phyloP scores from a whole-genome alignment of 768 basidiomycete genomes.

The Filobasidium floriforme region DNA sequence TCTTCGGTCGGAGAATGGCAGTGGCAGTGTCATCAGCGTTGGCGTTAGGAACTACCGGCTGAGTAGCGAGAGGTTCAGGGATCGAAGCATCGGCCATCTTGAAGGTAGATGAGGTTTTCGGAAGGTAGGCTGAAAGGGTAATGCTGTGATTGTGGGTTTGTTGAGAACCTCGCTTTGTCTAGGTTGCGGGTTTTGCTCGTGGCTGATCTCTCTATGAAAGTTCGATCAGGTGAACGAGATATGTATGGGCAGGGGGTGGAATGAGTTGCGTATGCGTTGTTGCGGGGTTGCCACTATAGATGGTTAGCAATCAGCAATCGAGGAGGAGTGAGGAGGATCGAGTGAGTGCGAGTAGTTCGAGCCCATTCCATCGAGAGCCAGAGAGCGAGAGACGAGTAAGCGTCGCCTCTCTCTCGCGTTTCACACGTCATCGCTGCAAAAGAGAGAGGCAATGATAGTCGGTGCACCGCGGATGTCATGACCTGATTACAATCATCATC shows the following conservation, averaged over 20 bases:
- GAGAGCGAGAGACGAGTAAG: neutral
- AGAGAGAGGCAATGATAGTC: neutral
- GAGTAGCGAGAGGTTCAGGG: constrained; percentile 10
- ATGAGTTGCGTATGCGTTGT: neutral
- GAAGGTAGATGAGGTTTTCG: neutral
- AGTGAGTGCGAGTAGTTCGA: neutral
- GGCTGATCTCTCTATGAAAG: neutral
- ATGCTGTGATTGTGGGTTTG: neutral
- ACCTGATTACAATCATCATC: neutral
- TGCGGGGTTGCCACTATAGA: neutral
- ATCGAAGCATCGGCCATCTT: constrained; percentile 14
- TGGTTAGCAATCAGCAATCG: too few relatives aligned
- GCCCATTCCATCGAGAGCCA: constrained; percentile 1
- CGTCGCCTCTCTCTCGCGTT: neutral
- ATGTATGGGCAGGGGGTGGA: neutral
- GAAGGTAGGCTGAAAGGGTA: neutral
- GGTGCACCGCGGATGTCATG: neutral
- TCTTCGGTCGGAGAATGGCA: constrained; percentile 92
- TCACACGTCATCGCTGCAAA: constrained; percentile 3
- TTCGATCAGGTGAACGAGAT: neutral
- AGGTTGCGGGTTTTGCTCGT: neutral
- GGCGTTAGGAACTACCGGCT: constrained; percentile 44
- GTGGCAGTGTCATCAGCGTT: constrained; percentile 77
- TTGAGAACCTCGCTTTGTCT: neutral
- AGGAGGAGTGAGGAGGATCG: too few relatives aligned